Evolutionary conservation across 495 filamentous ascomycete genomes (phyloP).

Genomic region (Neurospora sp.): DNA sequence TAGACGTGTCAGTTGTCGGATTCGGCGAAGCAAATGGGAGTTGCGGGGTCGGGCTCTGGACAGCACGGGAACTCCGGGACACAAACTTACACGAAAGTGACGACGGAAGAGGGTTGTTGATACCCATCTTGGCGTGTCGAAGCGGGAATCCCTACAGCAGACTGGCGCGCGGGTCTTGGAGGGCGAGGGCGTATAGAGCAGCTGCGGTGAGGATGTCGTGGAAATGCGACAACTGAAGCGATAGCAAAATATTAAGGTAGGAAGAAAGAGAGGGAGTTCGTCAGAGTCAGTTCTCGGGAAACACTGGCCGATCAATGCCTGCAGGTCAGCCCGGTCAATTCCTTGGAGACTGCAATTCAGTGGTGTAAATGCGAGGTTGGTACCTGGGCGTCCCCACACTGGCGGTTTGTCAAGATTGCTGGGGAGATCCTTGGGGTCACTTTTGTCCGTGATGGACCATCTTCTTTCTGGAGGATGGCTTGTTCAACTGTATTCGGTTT

Average conservation of each 20-base stretch:
- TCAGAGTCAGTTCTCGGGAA: background rate
- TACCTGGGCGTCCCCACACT: background rate
- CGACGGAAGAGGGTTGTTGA: constrained; percentile 50
- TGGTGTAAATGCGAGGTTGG: background rate
- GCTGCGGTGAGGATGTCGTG: background rate
- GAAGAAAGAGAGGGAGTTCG: background rate
- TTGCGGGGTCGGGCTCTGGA: background rate
- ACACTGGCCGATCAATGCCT: background rate
- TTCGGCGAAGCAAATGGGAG: background rate
- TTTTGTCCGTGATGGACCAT: background rate
- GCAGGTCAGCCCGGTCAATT: background rate
- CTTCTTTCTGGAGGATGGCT: background rate
- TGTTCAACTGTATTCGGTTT: background rate
- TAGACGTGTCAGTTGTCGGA: constrained; percentile 2
- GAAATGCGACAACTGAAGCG: background rate
- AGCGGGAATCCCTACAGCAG: background rate
- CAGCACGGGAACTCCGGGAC: constrained; percentile 10
- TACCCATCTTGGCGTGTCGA: constrained; percentile 30
- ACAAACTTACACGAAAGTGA: constrained; percentile 45
- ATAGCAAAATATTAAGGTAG: background rate
- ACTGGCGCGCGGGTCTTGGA: background rate
- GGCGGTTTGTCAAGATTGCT: background rate
- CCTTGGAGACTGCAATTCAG: background rate
- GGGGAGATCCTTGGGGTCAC: background rate
- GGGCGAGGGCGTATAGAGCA: background rate